Evolutionary conservation across 1,284 basidiomycete genomes (phyloP).

Genomic region (Trichosporon asahii): DNA sequence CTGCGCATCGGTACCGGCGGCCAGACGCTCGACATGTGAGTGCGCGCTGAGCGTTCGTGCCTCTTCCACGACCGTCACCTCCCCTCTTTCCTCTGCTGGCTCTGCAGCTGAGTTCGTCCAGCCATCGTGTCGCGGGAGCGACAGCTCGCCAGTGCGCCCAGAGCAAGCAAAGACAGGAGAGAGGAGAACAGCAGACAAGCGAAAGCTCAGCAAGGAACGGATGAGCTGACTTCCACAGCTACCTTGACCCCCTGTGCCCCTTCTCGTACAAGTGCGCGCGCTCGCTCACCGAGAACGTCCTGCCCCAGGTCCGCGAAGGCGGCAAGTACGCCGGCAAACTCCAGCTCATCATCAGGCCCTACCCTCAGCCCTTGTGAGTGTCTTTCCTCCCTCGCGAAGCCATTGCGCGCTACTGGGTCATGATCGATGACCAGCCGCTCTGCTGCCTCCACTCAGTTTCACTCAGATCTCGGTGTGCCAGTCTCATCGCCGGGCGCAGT

Average conservation of each 20-base stretch:
- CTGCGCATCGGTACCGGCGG: slow-evolving; percentile 67
- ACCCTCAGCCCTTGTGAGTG: slow-evolving; percentile 63
- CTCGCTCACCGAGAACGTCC: slow-evolving; percentile 48
- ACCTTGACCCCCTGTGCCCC: slow-evolving; percentile 77
- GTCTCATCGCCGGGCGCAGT: background rate
- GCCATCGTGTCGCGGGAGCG: background rate
- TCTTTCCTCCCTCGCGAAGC: no score
- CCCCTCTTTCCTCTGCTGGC: no score
- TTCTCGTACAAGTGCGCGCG: slow-evolving; percentile 57
- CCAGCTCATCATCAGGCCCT: slow-evolving; percentile 72
- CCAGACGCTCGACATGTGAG: slow-evolving; percentile 73
- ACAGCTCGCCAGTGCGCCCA: background rate
- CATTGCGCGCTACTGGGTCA: no score
- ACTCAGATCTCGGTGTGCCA: no score
- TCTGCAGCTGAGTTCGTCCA: background rate
- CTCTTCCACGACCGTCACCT: background rate
- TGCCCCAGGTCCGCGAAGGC: slow-evolving; percentile 54
- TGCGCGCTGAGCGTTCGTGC: background rate
- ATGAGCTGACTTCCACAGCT: slow-evolving; percentile 35
- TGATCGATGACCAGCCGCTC: no score
- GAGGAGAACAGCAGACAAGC: no score
- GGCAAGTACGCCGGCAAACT: slow-evolving; percentile 73
- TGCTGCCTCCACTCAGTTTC: no score
- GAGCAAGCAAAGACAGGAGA: no score
- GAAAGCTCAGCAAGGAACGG: no score